Base-by-base conservation (phyloP, 2,329 filamentous ascomycete genomes). In the Fusarium sublunatum region DNA sequence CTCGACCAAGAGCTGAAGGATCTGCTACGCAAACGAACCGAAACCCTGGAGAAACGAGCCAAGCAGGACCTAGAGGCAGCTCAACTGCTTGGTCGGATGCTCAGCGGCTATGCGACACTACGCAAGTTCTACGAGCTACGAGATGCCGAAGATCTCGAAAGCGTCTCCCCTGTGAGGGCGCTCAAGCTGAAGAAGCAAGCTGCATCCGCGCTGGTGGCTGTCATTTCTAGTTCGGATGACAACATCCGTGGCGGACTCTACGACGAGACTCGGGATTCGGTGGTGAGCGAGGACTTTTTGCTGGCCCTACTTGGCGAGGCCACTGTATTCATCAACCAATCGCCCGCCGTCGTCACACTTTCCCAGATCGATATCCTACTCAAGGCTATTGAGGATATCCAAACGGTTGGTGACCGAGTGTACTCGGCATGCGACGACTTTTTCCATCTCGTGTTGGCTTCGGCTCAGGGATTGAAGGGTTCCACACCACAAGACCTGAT, bases 231-330 rank as follows among this genome's bases (percentile, higher is more conserved):
- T 72, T 90, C 94, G 3, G 90, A 91, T 54, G 93, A 97, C 75
- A 94, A 92, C 73, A 96, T 98, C 69, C 91, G 91, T 54, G 94
- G 94, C 52, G 94, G 94, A 1, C 81, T 97, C 3, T 96, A 93
- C 74, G 93, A 98, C 72, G 87, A 88, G 24, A 85, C 86, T 15
- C 86, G 91, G 11, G 91, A 93, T 71, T 88, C 91, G 1, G 92
- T 96, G 7, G 90, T 97, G 15, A 91, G 91, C 68, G 91, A 96
- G 61, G 94, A 98, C 69, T 93, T 93, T 48, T 78, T 98, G 22
- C 82, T 97, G 8, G 88, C 90, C 4, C 81, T 98, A 12, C 83
- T 98, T 2, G 93, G 92, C 47, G 94, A 98, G 77, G 88, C 89
- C 0, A 85, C 94, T 4, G 85, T 92, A 2, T 91, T 97, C 60